These are phyloP conservation scores for Dacryopinax spathularia DNA, from an alignment of 768 basidiomycete species.

Conservation along the genomic window DNA sequence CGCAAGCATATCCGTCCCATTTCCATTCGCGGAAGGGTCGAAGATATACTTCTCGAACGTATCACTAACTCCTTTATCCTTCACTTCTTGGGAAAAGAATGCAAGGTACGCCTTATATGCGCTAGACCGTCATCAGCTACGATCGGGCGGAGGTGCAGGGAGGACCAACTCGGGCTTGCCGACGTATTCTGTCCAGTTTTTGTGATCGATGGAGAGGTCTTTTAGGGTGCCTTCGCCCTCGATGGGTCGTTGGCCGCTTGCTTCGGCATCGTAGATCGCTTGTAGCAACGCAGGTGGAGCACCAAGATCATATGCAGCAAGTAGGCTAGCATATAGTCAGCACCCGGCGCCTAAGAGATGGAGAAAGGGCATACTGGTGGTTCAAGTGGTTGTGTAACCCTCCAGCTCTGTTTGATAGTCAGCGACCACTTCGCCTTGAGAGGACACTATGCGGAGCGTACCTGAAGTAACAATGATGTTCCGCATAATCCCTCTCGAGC, in stretches of 20 bases:
- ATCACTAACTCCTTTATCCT: slow-evolving; percentile 25
- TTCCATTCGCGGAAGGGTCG: slow-evolving; percentile 22
- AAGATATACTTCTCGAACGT: slow-evolving; percentile 40
- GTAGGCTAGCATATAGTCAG: slow-evolving; percentile 24
- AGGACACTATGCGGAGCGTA: background rate
- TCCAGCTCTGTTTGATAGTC: slow-evolving; percentile 13
- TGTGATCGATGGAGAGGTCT: slow-evolving; percentile 23
- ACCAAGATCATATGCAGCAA: slow-evolving; percentile 45
- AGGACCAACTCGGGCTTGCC: slow-evolving; percentile 32
- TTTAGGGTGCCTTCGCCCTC: slow-evolving; percentile 22
- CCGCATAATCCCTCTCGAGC: slow-evolving; percentile 34
- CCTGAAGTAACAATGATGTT: slow-evolving; percentile 39
- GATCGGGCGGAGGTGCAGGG: slow-evolving; percentile 15
- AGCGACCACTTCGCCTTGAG: no score
- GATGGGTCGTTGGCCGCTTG: slow-evolving; percentile 29
- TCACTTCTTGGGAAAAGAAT: slow-evolving; percentile 30
- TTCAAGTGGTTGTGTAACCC: slow-evolving; percentile 45
- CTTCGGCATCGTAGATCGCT: slow-evolving; percentile 36
- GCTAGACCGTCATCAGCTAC: slow-evolving; percentile 24
- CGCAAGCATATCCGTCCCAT: slow-evolving; percentile 23
- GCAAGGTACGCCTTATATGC: slow-evolving; percentile 21
- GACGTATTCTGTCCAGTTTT: slow-evolving; percentile 39
- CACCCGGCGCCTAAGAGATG: background rate
- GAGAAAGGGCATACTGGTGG: slow-evolving; percentile 35
- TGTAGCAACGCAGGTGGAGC: slow-evolving; percentile 34